Conservation (phyloP, 2,329 filamentous ascomycete genomes). For the Xylaria sp. region DNA sequence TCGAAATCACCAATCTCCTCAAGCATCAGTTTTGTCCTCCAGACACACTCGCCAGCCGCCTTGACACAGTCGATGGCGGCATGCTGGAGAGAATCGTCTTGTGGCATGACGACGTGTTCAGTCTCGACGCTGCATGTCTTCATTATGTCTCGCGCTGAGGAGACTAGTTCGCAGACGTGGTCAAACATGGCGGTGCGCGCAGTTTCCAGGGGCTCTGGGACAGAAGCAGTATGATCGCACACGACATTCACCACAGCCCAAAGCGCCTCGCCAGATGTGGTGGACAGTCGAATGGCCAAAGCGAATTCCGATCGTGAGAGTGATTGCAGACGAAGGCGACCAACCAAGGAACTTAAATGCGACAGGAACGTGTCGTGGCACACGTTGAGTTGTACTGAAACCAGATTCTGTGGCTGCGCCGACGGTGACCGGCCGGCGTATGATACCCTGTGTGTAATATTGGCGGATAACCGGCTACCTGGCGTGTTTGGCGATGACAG, state of each 20-base stretch:
- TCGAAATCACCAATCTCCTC: slow-evolving; percentile 90
- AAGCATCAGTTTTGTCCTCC: slow-evolving; percentile 77
- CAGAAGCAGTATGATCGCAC: slow-evolving; percentile 67
- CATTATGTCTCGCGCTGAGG: slow-evolving; percentile 75
- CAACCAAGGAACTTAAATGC: slow-evolving; percentile 88
- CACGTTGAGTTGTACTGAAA: slow-evolving; percentile 73
- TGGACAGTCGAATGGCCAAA: slow-evolving; percentile 75
- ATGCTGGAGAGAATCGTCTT: slow-evolving; percentile 70
- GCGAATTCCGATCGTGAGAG: slow-evolving; percentile 80
- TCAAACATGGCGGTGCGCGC: slow-evolving; percentile 73
- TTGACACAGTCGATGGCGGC: slow-evolving; percentile 85
- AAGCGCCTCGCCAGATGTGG: slow-evolving; percentile 72
- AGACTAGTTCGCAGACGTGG: slow-evolving; percentile 72
- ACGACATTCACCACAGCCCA: slow-evolving; percentile 77
- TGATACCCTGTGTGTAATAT: slow-evolving; percentile 69
- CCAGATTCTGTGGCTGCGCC: slow-evolving; percentile 63
- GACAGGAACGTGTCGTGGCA: slow-evolving; percentile 87
- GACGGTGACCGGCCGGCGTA: slow-evolving; percentile 62
- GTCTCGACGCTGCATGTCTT: slow-evolving; percentile 61
- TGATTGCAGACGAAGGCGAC: slow-evolving; percentile 83
- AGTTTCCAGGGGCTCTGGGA: slow-evolving; percentile 59
- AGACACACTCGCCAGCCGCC: slow-evolving; percentile 84
- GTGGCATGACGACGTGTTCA: slow-evolving; percentile 73
- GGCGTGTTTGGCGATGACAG: slow-evolving; percentile 29
- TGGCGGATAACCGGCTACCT: slow-evolving; percentile 40